phyloP scores from a whole-genome alignment of 441 rosid species.

The Mallotus repandus region DNA sequence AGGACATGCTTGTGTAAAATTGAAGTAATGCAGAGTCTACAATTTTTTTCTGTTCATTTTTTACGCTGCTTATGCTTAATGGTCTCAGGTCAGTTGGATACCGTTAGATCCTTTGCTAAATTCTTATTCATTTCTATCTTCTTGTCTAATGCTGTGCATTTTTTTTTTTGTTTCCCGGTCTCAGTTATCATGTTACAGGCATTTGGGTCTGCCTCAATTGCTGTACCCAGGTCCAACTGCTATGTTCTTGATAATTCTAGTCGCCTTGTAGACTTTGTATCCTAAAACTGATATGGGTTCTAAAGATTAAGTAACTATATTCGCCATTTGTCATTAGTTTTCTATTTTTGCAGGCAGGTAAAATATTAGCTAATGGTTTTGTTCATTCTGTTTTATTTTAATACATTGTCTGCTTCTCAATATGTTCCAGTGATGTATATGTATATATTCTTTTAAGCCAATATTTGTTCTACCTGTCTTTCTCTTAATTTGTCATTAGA shows the following conservation, averaged over 20 bases:
- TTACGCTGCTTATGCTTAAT: not conserved
- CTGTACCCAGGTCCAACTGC: conserved; percentile 69
- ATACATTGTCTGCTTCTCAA: not conserved
- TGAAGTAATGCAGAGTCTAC: conserved; percentile 8
- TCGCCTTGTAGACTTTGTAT: conserved; percentile 90
- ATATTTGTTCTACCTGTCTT: conserved; percentile 27
- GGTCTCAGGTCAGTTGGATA: not conserved
- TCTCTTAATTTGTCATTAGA: conserved; percentile 57
- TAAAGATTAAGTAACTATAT: not conserved
- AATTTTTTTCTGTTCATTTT: not conserved
- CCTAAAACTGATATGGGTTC: conserved; percentile 31
- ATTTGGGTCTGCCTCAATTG: conserved; percentile 42
- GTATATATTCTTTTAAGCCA: not conserved
- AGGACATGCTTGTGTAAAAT: conserved; percentile 1
- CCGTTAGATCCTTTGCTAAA: not conserved
- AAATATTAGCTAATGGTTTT: not conserved
- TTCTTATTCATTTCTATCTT: not conserved
- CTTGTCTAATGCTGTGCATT: not conserved
- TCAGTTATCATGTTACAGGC: conserved; percentile 48
- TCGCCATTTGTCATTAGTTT: not conserved
- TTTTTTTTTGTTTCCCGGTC: not conserved
- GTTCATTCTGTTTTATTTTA: not conserved
- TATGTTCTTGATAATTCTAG: conserved; percentile 86
- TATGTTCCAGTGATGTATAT: not conserved
- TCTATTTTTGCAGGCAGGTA: too few relatives aligned